These are phyloP conservation scores for Argentina anserina DNA, from an alignment of 306 rosid species.

Conservation along the genomic window DNA sequence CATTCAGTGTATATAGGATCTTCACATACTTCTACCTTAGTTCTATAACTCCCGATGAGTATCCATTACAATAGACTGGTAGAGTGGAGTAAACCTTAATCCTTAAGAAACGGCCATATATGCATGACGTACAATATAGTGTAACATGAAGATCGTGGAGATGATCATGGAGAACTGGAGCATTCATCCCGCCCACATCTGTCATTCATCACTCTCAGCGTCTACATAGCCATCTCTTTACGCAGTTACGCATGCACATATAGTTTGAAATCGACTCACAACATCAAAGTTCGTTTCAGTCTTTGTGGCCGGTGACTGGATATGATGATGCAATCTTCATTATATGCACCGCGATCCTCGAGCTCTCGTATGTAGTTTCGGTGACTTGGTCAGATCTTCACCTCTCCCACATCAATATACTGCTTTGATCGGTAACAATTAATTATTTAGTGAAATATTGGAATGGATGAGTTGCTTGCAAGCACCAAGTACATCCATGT, in stretches of 20 bases:
- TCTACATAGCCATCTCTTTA: neutral
- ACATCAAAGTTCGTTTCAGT: neutral
- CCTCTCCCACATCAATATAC: neutral
- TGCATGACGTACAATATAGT: neutral
- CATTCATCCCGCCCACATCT: neutral
- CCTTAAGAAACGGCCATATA: neutral
- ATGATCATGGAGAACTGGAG: neutral
- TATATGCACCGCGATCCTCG: neutral
- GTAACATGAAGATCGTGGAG: neutral
- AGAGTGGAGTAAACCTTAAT: too few species aligned
- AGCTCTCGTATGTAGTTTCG: neutral
- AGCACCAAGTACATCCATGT: neutral
- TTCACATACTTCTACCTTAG: too few species aligned
- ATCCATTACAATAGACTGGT: too few species aligned
- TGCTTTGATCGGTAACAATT: neutral
- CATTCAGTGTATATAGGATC: too few species aligned
- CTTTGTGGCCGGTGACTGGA: neutral
- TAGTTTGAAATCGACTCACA: neutral
- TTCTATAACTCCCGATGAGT: too few species aligned
- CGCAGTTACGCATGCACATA: neutral
- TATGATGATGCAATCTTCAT: neutral
- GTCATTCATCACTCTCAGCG: neutral
- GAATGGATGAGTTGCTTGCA: neutral
- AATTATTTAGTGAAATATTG: neutral
- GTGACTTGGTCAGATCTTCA: neutral